Percentiles rank a stretch among this genome's conserved stretches.
Evolutionary conservation across 345 rosid species (phyloP).

Genomic region (Euphorbia peplus): DNA sequence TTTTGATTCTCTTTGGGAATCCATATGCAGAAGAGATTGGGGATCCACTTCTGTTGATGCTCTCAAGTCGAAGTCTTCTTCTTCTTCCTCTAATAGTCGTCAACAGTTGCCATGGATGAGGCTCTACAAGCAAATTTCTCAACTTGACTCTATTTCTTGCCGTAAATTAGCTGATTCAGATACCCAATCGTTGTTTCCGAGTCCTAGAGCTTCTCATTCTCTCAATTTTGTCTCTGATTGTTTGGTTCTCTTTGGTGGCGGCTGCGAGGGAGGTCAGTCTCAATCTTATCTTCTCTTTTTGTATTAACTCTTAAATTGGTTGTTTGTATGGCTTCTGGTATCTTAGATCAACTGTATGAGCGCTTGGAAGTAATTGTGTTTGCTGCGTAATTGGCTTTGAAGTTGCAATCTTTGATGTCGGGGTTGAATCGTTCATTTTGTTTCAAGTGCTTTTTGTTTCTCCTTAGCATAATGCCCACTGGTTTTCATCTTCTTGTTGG

Average conservation of each 20-base stretch:
- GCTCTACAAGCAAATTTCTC: slow-evolving; percentile 53
- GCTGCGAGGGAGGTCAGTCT: slow-evolving; percentile 85
- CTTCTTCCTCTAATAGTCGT: slow-evolving; percentile 33
- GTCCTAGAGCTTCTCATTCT: slow-evolving; percentile 92
- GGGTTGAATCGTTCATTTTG: too few relatives aligned
- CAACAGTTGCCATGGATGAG: slow-evolving; percentile 60
- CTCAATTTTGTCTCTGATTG: slow-evolving; percentile 83
- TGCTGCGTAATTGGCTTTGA: not conserved
- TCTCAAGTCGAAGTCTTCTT: slow-evolving; percentile 55
- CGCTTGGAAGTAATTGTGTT: not conserved
- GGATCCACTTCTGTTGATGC: slow-evolving; percentile 53
- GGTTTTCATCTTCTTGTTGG: too few relatives aligned
- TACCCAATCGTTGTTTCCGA: slow-evolving; percentile 43
- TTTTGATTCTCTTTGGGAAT: slow-evolving; percentile 75
- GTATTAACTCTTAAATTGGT: too few relatives aligned
- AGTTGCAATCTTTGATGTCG: not conserved
- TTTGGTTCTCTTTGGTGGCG: slow-evolving; percentile 89
- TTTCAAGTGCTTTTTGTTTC: too few relatives aligned
- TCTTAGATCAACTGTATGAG: not conserved
- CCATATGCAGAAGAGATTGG: slow-evolving; percentile 72
- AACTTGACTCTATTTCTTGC: slow-evolving; percentile 61
- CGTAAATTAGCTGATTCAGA: slow-evolving; percentile 43
- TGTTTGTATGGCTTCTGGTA: not conserved
- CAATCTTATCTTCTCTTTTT: not conserved
- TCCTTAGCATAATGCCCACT: too few relatives aligned